Percentiles rank a stretch among this genome's conserved stretches.
Evolutionary conservation across 2,329 filamentous ascomycete genomes (phyloP).

Genomic region (Ascochyta pisi): DNA sequence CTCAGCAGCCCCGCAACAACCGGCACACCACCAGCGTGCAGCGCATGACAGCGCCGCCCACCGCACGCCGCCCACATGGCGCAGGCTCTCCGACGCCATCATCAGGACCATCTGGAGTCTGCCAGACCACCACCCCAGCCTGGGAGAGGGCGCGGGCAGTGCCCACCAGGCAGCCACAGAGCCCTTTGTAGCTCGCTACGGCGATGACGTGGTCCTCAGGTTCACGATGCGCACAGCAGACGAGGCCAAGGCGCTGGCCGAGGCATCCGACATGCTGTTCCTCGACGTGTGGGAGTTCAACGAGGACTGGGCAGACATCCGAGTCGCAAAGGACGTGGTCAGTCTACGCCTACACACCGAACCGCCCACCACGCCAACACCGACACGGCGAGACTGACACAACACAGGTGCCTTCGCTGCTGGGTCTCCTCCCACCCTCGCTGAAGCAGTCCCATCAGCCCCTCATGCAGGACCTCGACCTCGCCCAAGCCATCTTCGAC

Average conservation of each 20-base stretch:
- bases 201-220: constrained; percentile 83
- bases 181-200: constrained; percentile 62
- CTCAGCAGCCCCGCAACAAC: constrained; percentile 42
- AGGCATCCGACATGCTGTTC: constrained; percentile 76
- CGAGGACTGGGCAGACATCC: constrained; percentile 82
- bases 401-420: constrained; percentile 68
- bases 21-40: constrained; percentile 13
- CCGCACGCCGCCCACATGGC: constrained; percentile 43
- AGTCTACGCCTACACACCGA: constrained; percentile 44
- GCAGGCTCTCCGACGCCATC: constrained; percentile 46
- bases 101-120: constrained; percentile 43
- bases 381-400: neutral
- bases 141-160: neutral
- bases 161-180: constrained; percentile 17
- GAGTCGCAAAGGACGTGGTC: constrained; percentile 77
- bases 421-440: constrained; percentile 77
- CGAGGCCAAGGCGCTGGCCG: constrained; percentile 74
- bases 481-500: constrained; percentile 77
- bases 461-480: constrained; percentile 73
- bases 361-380: neutral
- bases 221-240: constrained; percentile 77
- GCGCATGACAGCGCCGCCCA: constrained; percentile 18
- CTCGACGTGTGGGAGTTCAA: constrained; percentile 92
- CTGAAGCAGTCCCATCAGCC: constrained; percentile 75
- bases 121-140: constrained; percentile 26